Base-by-base conservation (phyloP, 805 yeast species). In the Cyberlindnera subsufficiens region DNA sequence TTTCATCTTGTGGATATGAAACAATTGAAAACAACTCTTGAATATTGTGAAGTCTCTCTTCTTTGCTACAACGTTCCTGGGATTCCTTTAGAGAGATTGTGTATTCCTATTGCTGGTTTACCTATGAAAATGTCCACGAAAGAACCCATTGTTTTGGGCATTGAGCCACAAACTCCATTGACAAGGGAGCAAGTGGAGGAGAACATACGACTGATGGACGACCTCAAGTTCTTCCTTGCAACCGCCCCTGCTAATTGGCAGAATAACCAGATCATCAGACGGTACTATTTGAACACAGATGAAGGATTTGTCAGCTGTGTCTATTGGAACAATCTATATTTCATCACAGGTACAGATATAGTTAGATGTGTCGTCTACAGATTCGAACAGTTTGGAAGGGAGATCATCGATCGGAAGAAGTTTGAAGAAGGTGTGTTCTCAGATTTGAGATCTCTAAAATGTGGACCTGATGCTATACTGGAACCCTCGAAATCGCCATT, bases 221-320 rank as follows among this genome's bases (percentile, higher is more conserved):
- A 86, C 56, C 64, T 90, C 52, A 87, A 88, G 67, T 83, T 83
- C 64, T 91, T 91, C 56, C 67, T 91, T 37, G 86, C 88, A 3
- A 87, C 96, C 0, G 98, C 98, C 0, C 98, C 99, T 0, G 91
- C 93, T 5, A 85, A 83, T 56, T 91, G 97, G 96, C 88, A 81
- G 58, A 85, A 80, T 46, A 81, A 83, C 53, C 96, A 91, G 60
- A 82, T 87, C 37, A 86, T 93, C 38, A 73, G 96, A 57, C 70
- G 96, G 42, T 91, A 87, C 62, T 84, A 82, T 58, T 66, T 91
- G 39, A 89, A 88, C 53, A 85, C 83, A 49, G 95, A 86, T 45
- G 96, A 90, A 61, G 93, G 91, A 3, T 88, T 91, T 52, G 88
- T 88, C n/a, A 77, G 86, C 29, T 91, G 99, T 64, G 88, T 93